Base-by-base conservation (phyloP, 192 early-diverging fungal species). In the Gaertneriomyces sp. region DNA sequence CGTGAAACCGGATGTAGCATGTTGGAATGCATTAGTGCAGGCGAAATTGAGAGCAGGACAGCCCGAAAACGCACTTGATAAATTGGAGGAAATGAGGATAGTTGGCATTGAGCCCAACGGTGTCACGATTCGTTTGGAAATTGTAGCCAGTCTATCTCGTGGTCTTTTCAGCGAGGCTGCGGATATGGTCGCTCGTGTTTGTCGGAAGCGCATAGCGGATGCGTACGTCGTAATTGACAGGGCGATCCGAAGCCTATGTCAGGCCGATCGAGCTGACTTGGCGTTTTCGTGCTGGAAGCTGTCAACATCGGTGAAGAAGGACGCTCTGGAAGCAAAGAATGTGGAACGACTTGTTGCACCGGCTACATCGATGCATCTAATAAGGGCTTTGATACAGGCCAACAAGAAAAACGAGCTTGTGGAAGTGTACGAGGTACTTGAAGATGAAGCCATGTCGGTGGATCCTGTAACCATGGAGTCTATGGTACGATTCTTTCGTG, bases 151-250 rank as follows among this genome's bases (percentile, higher is more conserved):
- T 5, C 12, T 68, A 1, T 25, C 45, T 4, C 11, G 14, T 12
- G 49, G 49, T 39, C n/a, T 39, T 6, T 66, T 46, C 39, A 45
- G 47, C 7, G 55, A n/a, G 6, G 64, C 41, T 14, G 64, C 46
- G 14, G 33, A 58, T 58, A 55, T 60, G 45, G 43, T 60, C 25
- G 45, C 39, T 39, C n/a, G 20, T 39, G 40, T 68, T 4, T 68
- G 66, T 43, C 43, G 46, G 49, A 43, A 60, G 6, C 12, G 44
- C 20, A 25, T 19, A 7, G 33, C 12, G 1, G 43, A 20, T 1
- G 66, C 66, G 16, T 60, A 51, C 39, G 39, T 42, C 7, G 38
- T 42, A 39, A 8, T 68, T 11, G 38, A 58, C 46, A 10, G 4
- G 33, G 58, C 46, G 20, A 40, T 68, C 4, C 38, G 12, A 6